A percentile compares a stretch with the other conserved stretches of the same genome.
Conservation (phyloP, 495 filamentous ascomycete species). For the Podospora tetraspora region DNA sequence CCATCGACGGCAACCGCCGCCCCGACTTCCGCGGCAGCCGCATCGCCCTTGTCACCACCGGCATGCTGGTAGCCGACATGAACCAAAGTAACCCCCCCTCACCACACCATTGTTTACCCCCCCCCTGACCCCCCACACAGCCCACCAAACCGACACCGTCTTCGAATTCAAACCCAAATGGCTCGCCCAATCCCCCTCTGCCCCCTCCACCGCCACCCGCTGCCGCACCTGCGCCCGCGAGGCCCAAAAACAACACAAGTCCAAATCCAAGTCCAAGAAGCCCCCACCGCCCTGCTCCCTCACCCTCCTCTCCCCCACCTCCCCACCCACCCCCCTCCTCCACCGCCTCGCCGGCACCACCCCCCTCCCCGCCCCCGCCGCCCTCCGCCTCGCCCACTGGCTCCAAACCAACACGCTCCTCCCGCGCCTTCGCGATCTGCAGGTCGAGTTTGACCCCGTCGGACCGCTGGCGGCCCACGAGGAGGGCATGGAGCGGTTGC, state of each 20-base stretch:
- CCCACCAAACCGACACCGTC: constrained; percentile 37
- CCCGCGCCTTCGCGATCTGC: constrained; percentile 44
- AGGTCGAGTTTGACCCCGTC: constrained; percentile 44
- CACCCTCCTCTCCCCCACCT: constrained; percentile 17
- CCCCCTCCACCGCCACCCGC: constrained; percentile 56
- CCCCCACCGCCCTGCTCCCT: constrained; percentile 22
- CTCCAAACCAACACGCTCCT: constrained; percentile 33
- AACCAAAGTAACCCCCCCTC: constrained; percentile 28
- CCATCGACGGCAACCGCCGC: constrained; percentile 36
- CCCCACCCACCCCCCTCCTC: neutral
- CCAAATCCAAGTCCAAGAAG: neutral
- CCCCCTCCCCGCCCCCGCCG: neutral
- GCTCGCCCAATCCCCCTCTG: constrained; percentile 76
- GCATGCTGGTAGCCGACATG: constrained; percentile 80
- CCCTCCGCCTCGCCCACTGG: constrained; percentile 21
- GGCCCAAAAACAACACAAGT: constrained; percentile 29
- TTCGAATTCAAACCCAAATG: constrained; percentile 95
- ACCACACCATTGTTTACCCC: neutral
- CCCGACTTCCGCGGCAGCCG: constrained; percentile 51
- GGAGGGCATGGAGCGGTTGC: constrained; percentile 28
- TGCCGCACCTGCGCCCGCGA: constrained; percentile 85
- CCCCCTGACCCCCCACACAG: constrained; percentile 7
- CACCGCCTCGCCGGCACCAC: constrained; percentile 2
- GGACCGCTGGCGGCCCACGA: constrained; percentile 36
- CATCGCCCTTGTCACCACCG: constrained; percentile 57